Conservation (phyloP, 2,329 filamentous ascomycete genomes). For the Westerdykella aurantiaca region DNA sequence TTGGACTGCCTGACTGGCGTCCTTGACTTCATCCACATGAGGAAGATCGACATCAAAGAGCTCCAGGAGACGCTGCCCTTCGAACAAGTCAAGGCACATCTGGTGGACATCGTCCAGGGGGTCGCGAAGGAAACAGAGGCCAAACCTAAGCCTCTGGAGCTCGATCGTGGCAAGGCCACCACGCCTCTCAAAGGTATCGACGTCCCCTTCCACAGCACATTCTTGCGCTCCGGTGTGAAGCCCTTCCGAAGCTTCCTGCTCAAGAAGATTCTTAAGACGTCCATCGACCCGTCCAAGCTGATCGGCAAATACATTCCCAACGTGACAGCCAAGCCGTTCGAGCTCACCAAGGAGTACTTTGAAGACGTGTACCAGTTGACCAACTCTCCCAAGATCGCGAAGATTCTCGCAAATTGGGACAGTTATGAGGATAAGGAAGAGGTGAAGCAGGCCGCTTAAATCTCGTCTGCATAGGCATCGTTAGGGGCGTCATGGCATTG, state of each 20-base stretch:
- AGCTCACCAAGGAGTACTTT: conserved; percentile 97
- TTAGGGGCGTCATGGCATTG: too few relatives aligned
- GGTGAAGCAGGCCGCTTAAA: conserved; percentile 8
- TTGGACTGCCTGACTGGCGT: conserved; percentile 67
- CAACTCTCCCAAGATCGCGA: conserved; percentile 69
- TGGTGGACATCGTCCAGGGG: conserved; percentile 84
- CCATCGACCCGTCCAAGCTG: conserved; percentile 93
- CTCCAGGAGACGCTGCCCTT: conserved; percentile 80
- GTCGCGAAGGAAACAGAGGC: conserved; percentile 80
- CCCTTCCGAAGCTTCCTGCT: conserved; percentile 97
- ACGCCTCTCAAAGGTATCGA: conserved; percentile 97
- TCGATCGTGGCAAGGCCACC: conserved; percentile 92
- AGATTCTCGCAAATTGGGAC: conserved; percentile 71
- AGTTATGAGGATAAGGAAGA: conserved; percentile 45
- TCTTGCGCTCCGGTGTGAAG: conserved; percentile 96
- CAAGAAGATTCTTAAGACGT: conserved; percentile 99
- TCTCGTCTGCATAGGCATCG: too few relatives aligned
- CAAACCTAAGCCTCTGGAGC: conserved; percentile 81
- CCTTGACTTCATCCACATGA: conserved; percentile 90
- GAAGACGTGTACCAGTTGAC: conserved; percentile 96
- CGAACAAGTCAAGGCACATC: conserved; percentile 84
- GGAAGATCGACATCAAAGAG: conserved; percentile 95
- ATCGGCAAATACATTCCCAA: conserved; percentile 99
- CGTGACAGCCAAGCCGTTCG: conserved; percentile 92
- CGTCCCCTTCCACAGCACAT: conserved; percentile 98